Evolutionary conservation across 192 early-diverging fungal species (phyloP), one percentile per base, ranked within the genome.

Genomic region (Radiomyces spectabilis): DNA sequence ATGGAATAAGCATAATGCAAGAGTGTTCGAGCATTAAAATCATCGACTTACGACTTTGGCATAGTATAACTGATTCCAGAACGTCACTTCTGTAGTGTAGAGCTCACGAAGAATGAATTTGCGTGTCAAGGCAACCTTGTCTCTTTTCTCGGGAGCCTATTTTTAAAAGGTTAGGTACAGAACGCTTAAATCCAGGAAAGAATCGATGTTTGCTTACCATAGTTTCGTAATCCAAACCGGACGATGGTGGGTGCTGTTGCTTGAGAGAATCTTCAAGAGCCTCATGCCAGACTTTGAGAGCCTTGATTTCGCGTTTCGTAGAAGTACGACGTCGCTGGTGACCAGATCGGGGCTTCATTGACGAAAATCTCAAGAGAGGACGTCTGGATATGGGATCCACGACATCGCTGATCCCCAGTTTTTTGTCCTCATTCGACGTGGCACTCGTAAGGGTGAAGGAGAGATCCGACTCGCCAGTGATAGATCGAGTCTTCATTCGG

Each of bases 61-160:
- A 27, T 59, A 69, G 33, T 66, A 59, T 66, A 78, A 45, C 55
- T 74, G 73, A 56, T 74, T 69, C 53, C 71, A 52, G 31, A 54
- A 65, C 18, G 55, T 59, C 9, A 54, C 51, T 43, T 65, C 63
- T 4, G 63, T 65, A 10, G 51, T 59, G 40, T 65, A 65, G 42
- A 65, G 54, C 42, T 65, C 63, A 32, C 50, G 29, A 10, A 59
- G 30, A 26, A 65, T 65, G 38, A 65, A 65, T n/a, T 33, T 43
- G 27, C 51, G 40, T 16, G 57, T 65, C 27, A 38, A 12, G 3
- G 16, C 22, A 29, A 49, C 27, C 8, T 40, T 47, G 15, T 57
- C 44, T 16, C 21, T 19, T 29, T 48, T 57, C 19, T 57, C 42
- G 25, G 21, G 16, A 16, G 45, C 6, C 55, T 57, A 49, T 32